Evolutionary conservation across 1,284 basidiomycete genomes (phyloP), one percentile per base, ranked within the genome.

Genomic region (Trichosporon faecale): DNA sequence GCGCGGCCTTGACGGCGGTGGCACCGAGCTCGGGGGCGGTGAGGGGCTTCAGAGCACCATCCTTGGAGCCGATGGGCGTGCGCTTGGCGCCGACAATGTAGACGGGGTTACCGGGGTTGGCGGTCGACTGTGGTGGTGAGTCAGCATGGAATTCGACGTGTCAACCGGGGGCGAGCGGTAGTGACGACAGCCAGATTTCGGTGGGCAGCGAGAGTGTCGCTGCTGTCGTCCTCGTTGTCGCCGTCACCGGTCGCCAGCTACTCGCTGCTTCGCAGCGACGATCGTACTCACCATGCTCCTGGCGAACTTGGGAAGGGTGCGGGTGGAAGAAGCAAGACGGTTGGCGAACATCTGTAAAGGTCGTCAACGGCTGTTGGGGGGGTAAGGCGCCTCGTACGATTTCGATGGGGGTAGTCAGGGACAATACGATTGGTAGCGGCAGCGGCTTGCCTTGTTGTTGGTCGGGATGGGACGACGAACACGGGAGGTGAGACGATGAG

Each of bases 61-160:
- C 93, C 82, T 98, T 89, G 65, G 94, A 93, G 68, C 94, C 96
- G 75, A 97, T 91, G 64, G 97, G 95, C 8, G 97, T 99, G 76
- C 97, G 91, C 69, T 92, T 90, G 40, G 95, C 96, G 76, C 93
- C 90, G 80, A 98, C 91, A 85, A 99, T 97, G 86, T 93, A 95
- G 77, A 92, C 93, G 89, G 37, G 64, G 35, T 29, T 49, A 9
- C 35, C 66, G 52, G 66, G 40, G 65, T 66, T 66, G 46, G 65
- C 29, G 33, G 49, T 55, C 49, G 65, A 61, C 27, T 61, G 57
- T n/a, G 31, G 21, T n/a, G 57, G 27, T 61, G 57, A 33, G 57
- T 61, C 57, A 61, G 57, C 57, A 61, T 9, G 57, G 29, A 61
- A 40, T 64, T n/a, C n/a, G 16, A 40, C 31, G 64, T 40, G 25